Conservation (phyloP, 2,329 filamentous ascomycete genomes). For the Aspergillus sclerotialis region DNA sequence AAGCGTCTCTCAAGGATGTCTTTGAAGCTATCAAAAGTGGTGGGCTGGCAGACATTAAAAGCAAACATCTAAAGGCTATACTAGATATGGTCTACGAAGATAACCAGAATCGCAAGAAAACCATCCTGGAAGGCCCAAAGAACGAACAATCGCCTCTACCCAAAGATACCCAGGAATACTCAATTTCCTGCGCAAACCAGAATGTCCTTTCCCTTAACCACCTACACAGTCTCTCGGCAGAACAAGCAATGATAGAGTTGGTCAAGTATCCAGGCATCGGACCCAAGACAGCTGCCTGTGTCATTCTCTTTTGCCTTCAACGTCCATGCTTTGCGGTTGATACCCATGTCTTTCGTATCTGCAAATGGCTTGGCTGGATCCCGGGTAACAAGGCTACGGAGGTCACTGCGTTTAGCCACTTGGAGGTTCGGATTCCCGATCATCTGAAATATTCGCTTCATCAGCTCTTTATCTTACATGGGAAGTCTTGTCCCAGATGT, state of each 20-base stretch:
- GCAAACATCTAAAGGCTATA: slow-evolving; percentile 64
- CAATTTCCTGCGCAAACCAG: slow-evolving; percentile 51
- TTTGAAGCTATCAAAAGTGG: slow-evolving; percentile 62
- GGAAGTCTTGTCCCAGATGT: slow-evolving; percentile 55
- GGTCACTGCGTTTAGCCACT: slow-evolving; percentile 50
- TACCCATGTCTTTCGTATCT: slow-evolving; percentile 59
- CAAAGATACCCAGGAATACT: slow-evolving; percentile 46
- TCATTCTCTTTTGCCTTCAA: slow-evolving; percentile 58
- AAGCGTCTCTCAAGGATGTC: slow-evolving; percentile 54
- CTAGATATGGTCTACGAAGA: slow-evolving; percentile 65
- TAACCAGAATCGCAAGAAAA: slow-evolving; percentile 52
- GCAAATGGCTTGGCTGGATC: slow-evolving; percentile 56
- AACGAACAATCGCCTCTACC: slow-evolving; percentile 38
- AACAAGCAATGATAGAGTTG: slow-evolving; percentile 52
- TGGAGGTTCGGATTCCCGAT: slow-evolving; percentile 55
- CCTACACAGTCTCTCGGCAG: slow-evolving; percentile 47
- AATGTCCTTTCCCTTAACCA: slow-evolving; percentile 60
- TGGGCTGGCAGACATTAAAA: slow-evolving; percentile 65
- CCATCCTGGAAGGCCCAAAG: slow-evolving; percentile 39
- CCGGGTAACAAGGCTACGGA: slow-evolving; percentile 42
- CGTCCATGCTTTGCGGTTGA: slow-evolving; percentile 59
- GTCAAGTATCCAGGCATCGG: slow-evolving; percentile 57
- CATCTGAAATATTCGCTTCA: slow-evolving; percentile 58
- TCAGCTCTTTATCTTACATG: slow-evolving; percentile 55
- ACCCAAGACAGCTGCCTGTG: slow-evolving; percentile 60